Evolutionary conservation across 2,329 filamentous ascomycete species (phyloP).

Genomic region (Colletotrichum spaethianum): DNA sequence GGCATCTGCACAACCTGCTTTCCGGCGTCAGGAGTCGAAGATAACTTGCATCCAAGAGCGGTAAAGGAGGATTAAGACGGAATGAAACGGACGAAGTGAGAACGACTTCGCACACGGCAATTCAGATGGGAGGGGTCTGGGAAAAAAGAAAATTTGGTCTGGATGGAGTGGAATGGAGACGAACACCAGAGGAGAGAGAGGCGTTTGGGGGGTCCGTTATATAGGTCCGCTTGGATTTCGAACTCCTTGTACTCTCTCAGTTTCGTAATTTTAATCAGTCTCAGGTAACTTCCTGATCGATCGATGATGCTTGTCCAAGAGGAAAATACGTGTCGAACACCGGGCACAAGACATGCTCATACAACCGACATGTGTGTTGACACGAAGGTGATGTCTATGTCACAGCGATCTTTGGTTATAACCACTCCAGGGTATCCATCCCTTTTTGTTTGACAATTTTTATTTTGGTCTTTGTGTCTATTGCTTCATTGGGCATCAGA

Average conservation of each 20-base stretch:
- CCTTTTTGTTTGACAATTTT: conserved; percentile 28
- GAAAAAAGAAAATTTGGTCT: conserved; percentile 20
- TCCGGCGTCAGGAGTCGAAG: conserved; percentile 15
- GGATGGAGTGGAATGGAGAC: neutral
- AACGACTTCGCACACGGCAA: conserved; percentile 3
- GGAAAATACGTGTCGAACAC: neutral
- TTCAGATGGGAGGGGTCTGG: conserved; percentile 3
- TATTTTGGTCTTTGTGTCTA: conserved; percentile 23
- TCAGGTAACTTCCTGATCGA: neutral
- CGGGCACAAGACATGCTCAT: neutral
- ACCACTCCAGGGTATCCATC: neutral
- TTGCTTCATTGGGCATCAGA: conserved; percentile 23
- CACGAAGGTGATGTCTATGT: neutral
- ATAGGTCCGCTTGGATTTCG: conserved; percentile 33
- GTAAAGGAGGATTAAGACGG: neutral
- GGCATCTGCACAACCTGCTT: neutral
- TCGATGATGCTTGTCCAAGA: neutral
- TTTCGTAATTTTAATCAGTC: conserved; percentile 39
- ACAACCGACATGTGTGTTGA: neutral
- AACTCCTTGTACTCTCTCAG: conserved; percentile 25
- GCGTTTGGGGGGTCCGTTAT: conserved; percentile 18
- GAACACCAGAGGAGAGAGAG: neutral
- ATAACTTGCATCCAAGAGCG: conserved; percentile 25
- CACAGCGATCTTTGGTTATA: conserved; percentile 7
- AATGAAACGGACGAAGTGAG: neutral